Conservation (phyloP, 306 rosid species). For the Coriaria nepalensis region DNA sequence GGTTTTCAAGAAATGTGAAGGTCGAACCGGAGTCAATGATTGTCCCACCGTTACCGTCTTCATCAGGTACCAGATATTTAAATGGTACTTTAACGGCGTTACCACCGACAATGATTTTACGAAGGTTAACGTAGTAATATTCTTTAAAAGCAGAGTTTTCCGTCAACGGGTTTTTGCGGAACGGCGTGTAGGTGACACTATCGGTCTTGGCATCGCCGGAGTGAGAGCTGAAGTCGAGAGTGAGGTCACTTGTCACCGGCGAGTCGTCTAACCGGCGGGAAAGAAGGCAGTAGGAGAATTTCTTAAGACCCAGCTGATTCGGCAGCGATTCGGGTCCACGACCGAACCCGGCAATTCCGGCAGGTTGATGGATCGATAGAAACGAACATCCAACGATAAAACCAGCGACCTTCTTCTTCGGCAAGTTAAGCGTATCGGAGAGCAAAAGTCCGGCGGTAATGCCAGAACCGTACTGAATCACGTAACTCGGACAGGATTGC, state of each 20-base stretch:
- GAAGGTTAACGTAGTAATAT: slow-evolving; percentile 53
- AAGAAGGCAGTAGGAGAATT: slow-evolving; percentile 64
- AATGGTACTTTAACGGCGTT: slow-evolving; percentile 42
- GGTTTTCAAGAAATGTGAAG: slow-evolving; percentile 59
- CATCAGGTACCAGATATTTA: slow-evolving; percentile 27
- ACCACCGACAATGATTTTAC: slow-evolving; percentile 43
- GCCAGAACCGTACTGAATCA: slow-evolving; percentile 59
- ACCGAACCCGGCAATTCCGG: slow-evolving; percentile 91
- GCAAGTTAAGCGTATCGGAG: slow-evolving; percentile 48
- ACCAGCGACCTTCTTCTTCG: slow-evolving; percentile 17
- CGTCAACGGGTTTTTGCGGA: slow-evolving; percentile 31
- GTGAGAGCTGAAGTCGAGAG: slow-evolving; percentile 24
- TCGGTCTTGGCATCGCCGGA: slow-evolving; percentile 15
- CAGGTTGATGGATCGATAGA: slow-evolving; percentile 51
- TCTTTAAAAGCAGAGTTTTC: slow-evolving; percentile 27
- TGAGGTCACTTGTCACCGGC: slow-evolving; percentile 46
- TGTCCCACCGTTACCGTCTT: slow-evolving; percentile 62
- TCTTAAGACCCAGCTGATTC: slow-evolving; percentile 51
- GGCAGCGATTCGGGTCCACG: slow-evolving; percentile 70
- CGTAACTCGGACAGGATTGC: slow-evolving; percentile 45
- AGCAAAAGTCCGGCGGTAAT: slow-evolving; percentile 51
- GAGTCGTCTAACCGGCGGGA: slow-evolving; percentile 58
- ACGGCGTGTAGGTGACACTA: slow-evolving; percentile 51
- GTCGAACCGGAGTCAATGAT: slow-evolving; percentile 81
- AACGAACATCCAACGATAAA: slow-evolving; percentile 74